Evolutionary conservation across 805 yeast genomes (phyloP).

Genomic region (Teunomyces cretensis): DNA sequence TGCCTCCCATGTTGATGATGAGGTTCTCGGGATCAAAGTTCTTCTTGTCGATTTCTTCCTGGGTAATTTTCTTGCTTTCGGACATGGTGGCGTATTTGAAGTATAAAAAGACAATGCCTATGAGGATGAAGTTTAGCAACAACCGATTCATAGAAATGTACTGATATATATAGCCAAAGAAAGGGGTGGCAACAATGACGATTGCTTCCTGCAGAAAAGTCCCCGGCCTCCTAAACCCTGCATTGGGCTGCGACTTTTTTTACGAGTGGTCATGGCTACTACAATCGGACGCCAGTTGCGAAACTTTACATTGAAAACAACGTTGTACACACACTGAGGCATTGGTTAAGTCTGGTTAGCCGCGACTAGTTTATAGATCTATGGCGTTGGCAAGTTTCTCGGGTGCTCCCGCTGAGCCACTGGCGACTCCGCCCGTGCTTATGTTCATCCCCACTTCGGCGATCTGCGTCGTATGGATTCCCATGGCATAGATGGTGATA

Average conservation of each 20-base stretch:
- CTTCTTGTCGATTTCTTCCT: conserved; percentile 8
- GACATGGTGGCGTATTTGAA: conserved; percentile 7
- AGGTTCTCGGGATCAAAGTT: conserved; percentile 21
- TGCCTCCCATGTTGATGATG: conserved; percentile 34
- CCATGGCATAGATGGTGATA: conserved; percentile 56
- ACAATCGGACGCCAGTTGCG: no score
- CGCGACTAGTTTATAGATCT: background rate
- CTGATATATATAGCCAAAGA: background rate
- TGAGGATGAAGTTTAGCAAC: background rate
- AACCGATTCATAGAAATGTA: background rate
- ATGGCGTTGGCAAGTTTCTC: conserved; percentile 3
- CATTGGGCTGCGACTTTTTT: no score
- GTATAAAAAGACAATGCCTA: conserved; percentile 6
- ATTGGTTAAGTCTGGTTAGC: no score
- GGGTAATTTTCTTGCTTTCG: conserved; percentile 4
- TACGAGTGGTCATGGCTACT: no score
- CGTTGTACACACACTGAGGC: no score
- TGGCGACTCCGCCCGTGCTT: conserved; percentile 42
- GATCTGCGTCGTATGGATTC: conserved; percentile 43
- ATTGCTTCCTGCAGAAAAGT: background rate
- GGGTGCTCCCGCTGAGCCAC: conserved; percentile 12
- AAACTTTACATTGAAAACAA: no score
- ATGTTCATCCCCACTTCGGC: conserved; percentile 45
- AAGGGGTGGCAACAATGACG: conserved; percentile 1
- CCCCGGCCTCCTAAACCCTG: background rate